A percentile compares a stretch with the other conserved stretches of the same genome.
Evolutionary conservation across 805 yeast genomes (phyloP).

Genomic region (Candida tibetensis): DNA sequence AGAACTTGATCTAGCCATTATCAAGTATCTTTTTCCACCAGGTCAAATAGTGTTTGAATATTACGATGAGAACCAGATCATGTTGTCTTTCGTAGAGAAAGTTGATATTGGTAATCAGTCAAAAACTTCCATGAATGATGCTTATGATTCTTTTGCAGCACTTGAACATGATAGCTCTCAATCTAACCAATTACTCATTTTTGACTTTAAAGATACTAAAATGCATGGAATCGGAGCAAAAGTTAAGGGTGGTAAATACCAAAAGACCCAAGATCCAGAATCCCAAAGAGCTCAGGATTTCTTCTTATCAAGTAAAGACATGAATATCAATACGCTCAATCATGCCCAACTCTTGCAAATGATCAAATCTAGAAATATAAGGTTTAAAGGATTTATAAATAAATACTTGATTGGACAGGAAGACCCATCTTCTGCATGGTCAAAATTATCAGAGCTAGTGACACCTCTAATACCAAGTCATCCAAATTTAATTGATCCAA

Average conservation of each 20-base stretch:
- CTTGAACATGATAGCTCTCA: slow-evolving; percentile 33
- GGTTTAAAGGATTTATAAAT: slow-evolving; percentile 37
- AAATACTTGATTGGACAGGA: slow-evolving; percentile 9
- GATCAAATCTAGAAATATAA: slow-evolving; percentile 54
- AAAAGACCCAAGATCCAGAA: slow-evolving; percentile 10
- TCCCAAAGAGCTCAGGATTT: slow-evolving; percentile 16
- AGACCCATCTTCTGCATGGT: slow-evolving; percentile 3
- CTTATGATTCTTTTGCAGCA: slow-evolving; percentile 48
- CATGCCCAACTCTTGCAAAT: slow-evolving; percentile 58
- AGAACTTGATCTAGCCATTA: slow-evolving; percentile 58
- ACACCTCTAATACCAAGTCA: slow-evolving; percentile 44
- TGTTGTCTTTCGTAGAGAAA: slow-evolving; percentile 43
- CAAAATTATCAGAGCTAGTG: slow-evolving; percentile 35
- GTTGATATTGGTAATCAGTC: slow-evolving; percentile 36
- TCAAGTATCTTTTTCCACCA: slow-evolving; percentile 60
- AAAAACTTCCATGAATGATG: slow-evolving; percentile 43
- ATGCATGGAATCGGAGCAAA: slow-evolving; percentile 44
- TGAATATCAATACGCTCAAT: slow-evolving; percentile 49
- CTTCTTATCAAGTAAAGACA: slow-evolving; percentile 36
- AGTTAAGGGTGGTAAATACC: slow-evolving; percentile 22
- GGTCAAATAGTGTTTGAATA: slow-evolving; percentile 67
- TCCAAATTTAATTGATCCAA: slow-evolving; percentile 56
- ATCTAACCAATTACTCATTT: slow-evolving; percentile 59
- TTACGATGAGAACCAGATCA: slow-evolving; percentile 71
- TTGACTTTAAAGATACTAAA: slow-evolving; percentile 75